Percentiles rank a stretch among this genome's conserved stretches.
phyloP scores from a whole-genome alignment of 2,329 filamentous ascomycete genomes.

The Sordariomycetes sp. region DNA sequence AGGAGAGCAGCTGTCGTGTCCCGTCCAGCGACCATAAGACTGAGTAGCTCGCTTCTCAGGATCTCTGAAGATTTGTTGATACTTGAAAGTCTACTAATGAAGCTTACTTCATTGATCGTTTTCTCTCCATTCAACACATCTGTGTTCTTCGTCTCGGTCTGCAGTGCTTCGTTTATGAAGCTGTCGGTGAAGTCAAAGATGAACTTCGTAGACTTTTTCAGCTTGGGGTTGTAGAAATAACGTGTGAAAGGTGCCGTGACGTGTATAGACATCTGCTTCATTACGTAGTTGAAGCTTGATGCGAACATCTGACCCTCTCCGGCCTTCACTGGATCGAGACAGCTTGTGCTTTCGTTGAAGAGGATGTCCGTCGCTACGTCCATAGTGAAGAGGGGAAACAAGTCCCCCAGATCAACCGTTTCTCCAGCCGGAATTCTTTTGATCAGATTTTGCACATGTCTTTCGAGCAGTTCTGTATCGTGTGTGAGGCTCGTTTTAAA shows the following conservation, averaged over 20 bases:
- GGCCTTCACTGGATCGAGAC: neutral
- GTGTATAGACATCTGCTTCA: neutral
- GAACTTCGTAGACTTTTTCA: neutral
- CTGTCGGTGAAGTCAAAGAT: neutral
- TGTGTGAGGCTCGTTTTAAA: neutral
- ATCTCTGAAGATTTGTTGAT: neutral
- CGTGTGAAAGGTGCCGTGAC: neutral
- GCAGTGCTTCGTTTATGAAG: neutral
- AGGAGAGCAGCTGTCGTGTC: neutral
- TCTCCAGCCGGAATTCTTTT: neutral
- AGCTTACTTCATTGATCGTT: no score
- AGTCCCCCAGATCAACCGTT: neutral
- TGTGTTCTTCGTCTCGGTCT: no score
- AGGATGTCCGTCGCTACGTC: neutral
- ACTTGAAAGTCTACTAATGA: no score
- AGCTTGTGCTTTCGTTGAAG: neutral
- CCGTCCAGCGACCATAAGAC: neutral
- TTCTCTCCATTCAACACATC: no score
- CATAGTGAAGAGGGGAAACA: neutral
- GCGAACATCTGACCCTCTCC: neutral
- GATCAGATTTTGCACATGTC: neutral
- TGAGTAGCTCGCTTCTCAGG: neutral
- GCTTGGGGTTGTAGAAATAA: neutral
- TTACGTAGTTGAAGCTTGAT: neutral
- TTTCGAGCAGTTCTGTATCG: neutral